Percentiles rank a stretch among this genome's conserved stretches.
These are phyloP conservation scores for Quaeritorhiza haematococci DNA, from an alignment of 371 early-diverging fungal genomes.

Conservation along the genomic window DNA sequence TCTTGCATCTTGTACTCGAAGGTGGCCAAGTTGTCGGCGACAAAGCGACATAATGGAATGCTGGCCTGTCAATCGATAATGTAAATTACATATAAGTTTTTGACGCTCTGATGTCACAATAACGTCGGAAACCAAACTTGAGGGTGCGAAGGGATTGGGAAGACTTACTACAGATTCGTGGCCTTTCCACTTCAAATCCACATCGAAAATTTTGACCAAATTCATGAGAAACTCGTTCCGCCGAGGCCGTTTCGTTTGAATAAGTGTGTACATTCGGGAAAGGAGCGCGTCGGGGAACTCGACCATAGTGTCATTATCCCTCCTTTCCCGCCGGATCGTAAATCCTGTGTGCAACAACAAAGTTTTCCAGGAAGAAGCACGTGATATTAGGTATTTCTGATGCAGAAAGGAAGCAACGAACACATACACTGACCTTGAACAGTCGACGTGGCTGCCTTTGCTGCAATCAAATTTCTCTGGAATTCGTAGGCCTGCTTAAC, in stretches of 20 bases:
- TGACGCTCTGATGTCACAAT: not conserved
- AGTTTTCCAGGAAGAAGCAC: too few species aligned
- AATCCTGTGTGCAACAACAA: too few species aligned
- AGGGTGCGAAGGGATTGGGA: not conserved
- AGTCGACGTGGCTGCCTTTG: not conserved
- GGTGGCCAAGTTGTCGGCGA: conserved; percentile 73
- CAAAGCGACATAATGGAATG: conserved; percentile 61
- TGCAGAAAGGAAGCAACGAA: too few species aligned
- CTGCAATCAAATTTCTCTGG: conserved; percentile 45
- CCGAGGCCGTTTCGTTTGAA: conserved; percentile 59
- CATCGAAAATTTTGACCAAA: conserved; percentile 65
- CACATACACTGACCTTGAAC: too few species aligned
- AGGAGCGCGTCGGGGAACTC: conserved; percentile 57
- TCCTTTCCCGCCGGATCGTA: too few species aligned
- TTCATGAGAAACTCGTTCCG: conserved; percentile 67
- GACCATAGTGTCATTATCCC: conserved; percentile 50
- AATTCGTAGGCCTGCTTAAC: conserved; percentile 68
- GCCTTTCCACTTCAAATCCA: conserved; percentile 39
- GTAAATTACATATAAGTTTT: not conserved
- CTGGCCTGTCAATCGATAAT: conserved; percentile 33
- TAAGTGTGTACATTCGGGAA: conserved; percentile 58
- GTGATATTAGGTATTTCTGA: too few species aligned
- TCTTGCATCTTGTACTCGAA: conserved; percentile 71
- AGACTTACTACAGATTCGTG: conserved; percentile 20
- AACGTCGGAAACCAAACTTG: too few species aligned